Base-by-base conservation (phyloP, 345 rosid genomes). In the Pugionium dolabratum region DNA sequence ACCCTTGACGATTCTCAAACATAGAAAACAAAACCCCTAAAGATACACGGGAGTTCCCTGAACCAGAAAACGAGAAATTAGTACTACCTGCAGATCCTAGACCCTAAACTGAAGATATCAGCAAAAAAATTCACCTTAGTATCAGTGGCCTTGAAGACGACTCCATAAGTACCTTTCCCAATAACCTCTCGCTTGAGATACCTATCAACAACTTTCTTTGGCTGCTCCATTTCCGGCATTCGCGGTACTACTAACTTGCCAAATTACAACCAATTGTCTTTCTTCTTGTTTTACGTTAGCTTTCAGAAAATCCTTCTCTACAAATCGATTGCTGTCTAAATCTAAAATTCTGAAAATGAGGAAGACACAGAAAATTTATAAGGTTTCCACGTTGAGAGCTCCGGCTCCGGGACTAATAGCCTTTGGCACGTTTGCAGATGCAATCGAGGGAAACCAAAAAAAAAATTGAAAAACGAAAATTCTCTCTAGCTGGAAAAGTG, bases 121-220 rank as follows among this genome's bases (percentile, higher is more conserved):
- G 5, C 9, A 49, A 58, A 73, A 73, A 68, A 18, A 42, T 57
- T 75, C 50, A 92, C 98, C 96, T 83, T 80, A 31, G 90, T 91
- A 67, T 91, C 96, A 48, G 84, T 91, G 68, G 96, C 96, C 58
- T 89, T 91, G 84, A 78, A 89, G 74, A 91, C 96, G 55, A 86
- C 95, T 54, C 96, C 98, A 49, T 86, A 91, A 8, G 96, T 91
- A 64, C 96, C 98, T 79, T 91, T 90, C 42, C 96, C 96, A 49
- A 91, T 96, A 31, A 87, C 80, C 66, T 85, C 95, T 37, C 84
- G 89, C 79, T 92, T 92, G 71, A 89, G 82, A 67, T 89, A 92
- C 81, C 95, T 83, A 82, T 87, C 91, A 35, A 95, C 95, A 8
- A 87, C 92, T 78, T 83, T 92, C 87, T 92, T 89, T 6, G 86